Percentiles rank a stretch among this genome's conserved stretches.
phyloP scores from a whole-genome alignment of 768 basidiomycete genomes.

The Rhodotorula kratochvilovae region DNA sequence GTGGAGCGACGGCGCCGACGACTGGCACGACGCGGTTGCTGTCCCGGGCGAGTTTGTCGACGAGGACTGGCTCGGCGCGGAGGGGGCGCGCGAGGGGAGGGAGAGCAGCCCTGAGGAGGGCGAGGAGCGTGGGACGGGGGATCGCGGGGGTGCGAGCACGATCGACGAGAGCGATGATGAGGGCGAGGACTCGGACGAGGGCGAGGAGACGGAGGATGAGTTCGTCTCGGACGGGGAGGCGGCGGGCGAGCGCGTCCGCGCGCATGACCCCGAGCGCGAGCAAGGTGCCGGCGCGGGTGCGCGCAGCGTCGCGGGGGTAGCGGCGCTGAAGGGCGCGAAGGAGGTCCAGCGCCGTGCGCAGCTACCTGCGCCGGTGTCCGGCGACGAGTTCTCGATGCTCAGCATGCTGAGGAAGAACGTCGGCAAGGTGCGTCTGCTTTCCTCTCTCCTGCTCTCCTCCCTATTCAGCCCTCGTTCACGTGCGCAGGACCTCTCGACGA shows the following conservation, averaged over 20 bases:
- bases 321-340: neutral
- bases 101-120: neutral
- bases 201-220: slow-evolving; percentile 15
- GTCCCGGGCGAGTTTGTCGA: slow-evolving; percentile 35
- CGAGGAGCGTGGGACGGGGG: neutral
- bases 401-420: slow-evolving; percentile 42
- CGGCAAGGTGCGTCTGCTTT: slow-evolving; percentile 36
- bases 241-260: slow-evolving; percentile 1
- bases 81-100: neutral
- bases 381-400: slow-evolving; percentile 39
- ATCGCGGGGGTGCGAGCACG: neutral
- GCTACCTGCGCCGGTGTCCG: slow-evolving; percentile 36
- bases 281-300: neutral
- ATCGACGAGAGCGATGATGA: slow-evolving; percentile 9
- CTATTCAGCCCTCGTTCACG: no score
- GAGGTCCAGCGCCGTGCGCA: slow-evolving; percentile 25
- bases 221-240: neutral
- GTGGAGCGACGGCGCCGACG: slow-evolving; percentile 20
- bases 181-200: slow-evolving; percentile 4
- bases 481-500: slow-evolving; percentile 76
- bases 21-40: slow-evolving; percentile 5
- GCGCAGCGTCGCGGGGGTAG: neutral
- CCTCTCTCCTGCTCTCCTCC: neutral
- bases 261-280: neutral
- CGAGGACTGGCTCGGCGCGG: slow-evolving; percentile 2